Conservation (phyloP, 2,329 filamentous ascomycete genomes). For the Colletotrichum sp. region DNA sequence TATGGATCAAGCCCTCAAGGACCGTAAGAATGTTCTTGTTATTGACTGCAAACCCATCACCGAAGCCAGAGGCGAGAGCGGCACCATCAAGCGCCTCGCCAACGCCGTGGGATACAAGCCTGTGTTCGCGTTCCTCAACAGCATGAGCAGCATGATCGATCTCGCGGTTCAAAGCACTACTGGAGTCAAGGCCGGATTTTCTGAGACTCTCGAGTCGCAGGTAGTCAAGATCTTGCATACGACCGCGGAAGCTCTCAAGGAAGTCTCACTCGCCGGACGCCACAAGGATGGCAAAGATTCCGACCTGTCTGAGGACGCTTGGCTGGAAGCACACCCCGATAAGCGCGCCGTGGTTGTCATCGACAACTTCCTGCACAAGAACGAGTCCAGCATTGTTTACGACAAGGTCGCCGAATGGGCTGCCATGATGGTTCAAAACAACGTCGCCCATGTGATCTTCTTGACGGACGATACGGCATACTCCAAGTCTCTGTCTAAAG, state of each 20-base stretch:
- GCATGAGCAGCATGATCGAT: slow-evolving; percentile 88
- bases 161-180: slow-evolving; percentile 93
- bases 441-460: slow-evolving; percentile 93
- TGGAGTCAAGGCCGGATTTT: slow-evolving; percentile 92
- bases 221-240: slow-evolving; percentile 89
- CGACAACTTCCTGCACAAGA: slow-evolving; percentile 89
- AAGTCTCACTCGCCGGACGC: slow-evolving; percentile 73
- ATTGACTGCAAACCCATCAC: slow-evolving; percentile 94
- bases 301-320: slow-evolving; percentile 80
- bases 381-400: slow-evolving; percentile 68
- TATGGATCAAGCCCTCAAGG: slow-evolving; percentile 80
- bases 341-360: slow-evolving; percentile 83
- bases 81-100: slow-evolving; percentile 83
- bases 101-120: slow-evolving; percentile 87
- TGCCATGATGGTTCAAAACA: slow-evolving; percentile 81
- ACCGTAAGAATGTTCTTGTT: slow-evolving; percentile 77
- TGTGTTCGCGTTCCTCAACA: slow-evolving; percentile 97
- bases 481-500: slow-evolving; percentile 84
- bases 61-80: slow-evolving; percentile 86
- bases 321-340: slow-evolving; percentile 88
- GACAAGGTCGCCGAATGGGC: slow-evolving; percentile 91
- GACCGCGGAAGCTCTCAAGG: slow-evolving; percentile 78
- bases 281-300: slow-evolving; percentile 77
- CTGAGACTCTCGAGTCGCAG: slow-evolving; percentile 89
- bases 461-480: slow-evolving; percentile 89